Percentiles rank a stretch among this genome's conserved stretches.
These are phyloP conservation scores for Nepenthes gracilis DNA, from an alignment of 148 eudicot genomes.

Conservation along the genomic window DNA sequence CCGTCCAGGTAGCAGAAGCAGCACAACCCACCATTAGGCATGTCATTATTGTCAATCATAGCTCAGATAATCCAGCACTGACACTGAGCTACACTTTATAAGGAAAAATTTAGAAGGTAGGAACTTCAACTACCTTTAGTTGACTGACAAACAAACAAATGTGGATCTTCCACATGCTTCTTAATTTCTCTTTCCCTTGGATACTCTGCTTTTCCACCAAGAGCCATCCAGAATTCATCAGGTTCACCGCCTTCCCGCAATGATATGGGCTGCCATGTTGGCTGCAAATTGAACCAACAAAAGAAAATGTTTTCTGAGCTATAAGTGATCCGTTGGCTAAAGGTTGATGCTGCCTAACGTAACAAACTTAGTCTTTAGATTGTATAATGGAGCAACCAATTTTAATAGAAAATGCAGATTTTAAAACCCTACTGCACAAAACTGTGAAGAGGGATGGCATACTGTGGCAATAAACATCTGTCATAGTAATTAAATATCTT, in stretches of 20 bases:
- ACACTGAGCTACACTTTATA: neutral
- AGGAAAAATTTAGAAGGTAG: neutral
- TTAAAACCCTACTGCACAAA: too few species aligned
- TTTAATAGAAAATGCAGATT: too few species aligned
- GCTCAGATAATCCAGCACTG: constrained; percentile 13
- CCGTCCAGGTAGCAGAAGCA: constrained; percentile 8
- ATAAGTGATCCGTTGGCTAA: neutral
- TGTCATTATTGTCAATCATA: neutral
- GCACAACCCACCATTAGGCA: constrained; percentile 11
- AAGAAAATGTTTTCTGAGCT: neutral
- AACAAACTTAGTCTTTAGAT: neutral
- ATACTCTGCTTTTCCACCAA: constrained; percentile 30
- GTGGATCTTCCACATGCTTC: constrained; percentile 20
- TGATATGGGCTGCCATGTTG: constrained; percentile 33
- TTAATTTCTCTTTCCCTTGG: constrained; percentile 18
- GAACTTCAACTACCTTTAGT: constrained; percentile 16
- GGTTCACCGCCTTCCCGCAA: constrained; percentile 37
- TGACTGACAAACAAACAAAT: constrained; percentile 20
- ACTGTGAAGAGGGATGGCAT: too few species aligned
- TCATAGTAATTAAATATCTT: too few species aligned
- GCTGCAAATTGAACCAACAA: constrained; percentile 12
- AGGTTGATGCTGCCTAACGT: neutral
- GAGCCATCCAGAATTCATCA: constrained; percentile 24
- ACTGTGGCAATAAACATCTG: too few species aligned
- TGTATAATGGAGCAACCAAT: too few species aligned